phyloP scores from a whole-genome alignment of 208 protist species.

The Histomonas meleagridis region DNA sequence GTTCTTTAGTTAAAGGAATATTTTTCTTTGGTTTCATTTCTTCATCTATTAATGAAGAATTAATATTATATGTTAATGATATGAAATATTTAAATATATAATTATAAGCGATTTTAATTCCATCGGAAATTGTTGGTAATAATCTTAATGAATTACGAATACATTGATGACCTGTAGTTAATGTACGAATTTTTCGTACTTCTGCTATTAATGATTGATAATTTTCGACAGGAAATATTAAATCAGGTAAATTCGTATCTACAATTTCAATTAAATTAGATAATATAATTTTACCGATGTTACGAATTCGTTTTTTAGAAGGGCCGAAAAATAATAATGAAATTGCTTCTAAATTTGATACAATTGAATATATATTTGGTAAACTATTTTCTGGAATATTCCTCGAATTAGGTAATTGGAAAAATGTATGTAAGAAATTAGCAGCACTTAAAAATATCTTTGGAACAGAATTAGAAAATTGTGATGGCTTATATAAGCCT shows the following conservation, averaged over 20 bases:
- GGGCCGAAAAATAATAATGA: not conserved
- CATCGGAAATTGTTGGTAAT: not conserved
- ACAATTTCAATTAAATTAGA: not conserved
- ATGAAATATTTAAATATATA: not conserved
- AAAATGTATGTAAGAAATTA: not conserved
- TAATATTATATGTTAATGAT: not conserved
- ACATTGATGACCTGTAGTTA: not conserved
- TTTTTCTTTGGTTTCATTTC: too few species aligned
- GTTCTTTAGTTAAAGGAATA: too few species aligned
- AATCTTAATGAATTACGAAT: not conserved
- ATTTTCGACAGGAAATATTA: not conserved
- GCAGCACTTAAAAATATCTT: not conserved
- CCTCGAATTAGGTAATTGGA: too few species aligned
- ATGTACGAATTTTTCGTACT: not conserved
- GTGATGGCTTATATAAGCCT: not conserved
- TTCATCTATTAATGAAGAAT: too few species aligned
- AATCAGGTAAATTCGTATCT: not conserved
- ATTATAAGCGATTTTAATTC: not conserved
- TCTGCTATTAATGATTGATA: not conserved
- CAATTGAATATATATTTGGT: not conserved
- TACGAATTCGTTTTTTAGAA: not conserved
- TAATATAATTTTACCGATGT: not conserved
- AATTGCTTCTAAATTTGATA: not conserved
- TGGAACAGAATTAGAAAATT: not conserved
- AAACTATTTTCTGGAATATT: too few species aligned